Percentiles rank a stretch among this genome's conserved stretches.
phyloP scores from a whole-genome alignment of 177 flowering plant species.

The Vitis hybrid region DNA sequence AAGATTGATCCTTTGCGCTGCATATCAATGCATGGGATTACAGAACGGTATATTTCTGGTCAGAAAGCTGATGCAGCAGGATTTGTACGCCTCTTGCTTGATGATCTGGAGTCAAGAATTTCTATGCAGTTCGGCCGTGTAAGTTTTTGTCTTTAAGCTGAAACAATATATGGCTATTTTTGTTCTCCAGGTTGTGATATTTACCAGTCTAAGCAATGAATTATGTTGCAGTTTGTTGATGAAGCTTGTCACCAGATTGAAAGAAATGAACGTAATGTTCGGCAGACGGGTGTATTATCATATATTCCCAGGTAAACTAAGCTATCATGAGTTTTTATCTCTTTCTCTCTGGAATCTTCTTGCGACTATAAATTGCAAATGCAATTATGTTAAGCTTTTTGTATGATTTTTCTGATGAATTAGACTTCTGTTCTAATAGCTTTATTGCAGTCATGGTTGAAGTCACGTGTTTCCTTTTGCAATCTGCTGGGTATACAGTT shows the following conservation, averaged over 20 bases:
- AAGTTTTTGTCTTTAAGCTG: conserved; percentile 15
- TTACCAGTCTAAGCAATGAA: conserved; percentile 4
- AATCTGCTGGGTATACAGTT: neutral
- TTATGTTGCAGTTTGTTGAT: conserved; percentile 80
- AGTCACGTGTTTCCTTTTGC: no score
- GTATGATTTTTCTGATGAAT: no score
- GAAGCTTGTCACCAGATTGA: conserved; percentile 99
- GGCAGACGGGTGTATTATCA: conserved; percentile 81
- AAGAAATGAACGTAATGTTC: conserved; percentile 82
- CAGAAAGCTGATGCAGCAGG: conserved; percentile 99
- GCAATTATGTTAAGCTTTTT: no score
- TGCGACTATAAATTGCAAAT: neutral
- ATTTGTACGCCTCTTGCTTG: conserved; percentile 92
- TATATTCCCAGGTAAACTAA: conserved; percentile 82
- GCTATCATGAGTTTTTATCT: neutral
- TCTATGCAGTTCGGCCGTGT: conserved; percentile 80
- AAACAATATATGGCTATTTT: neutral
- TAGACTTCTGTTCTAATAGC: no score
- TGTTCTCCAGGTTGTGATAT: neutral
- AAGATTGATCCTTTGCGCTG: conserved; percentile 96
- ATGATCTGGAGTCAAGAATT: conserved; percentile 86
- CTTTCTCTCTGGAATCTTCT: neutral
- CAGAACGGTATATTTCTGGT: conserved; percentile 90
- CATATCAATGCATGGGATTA: conserved; percentile 97
- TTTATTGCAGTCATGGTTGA: no score